phyloP scores from a whole-genome alignment of 352 stramenopile species.

The Globisporangium middletonii region DNA sequence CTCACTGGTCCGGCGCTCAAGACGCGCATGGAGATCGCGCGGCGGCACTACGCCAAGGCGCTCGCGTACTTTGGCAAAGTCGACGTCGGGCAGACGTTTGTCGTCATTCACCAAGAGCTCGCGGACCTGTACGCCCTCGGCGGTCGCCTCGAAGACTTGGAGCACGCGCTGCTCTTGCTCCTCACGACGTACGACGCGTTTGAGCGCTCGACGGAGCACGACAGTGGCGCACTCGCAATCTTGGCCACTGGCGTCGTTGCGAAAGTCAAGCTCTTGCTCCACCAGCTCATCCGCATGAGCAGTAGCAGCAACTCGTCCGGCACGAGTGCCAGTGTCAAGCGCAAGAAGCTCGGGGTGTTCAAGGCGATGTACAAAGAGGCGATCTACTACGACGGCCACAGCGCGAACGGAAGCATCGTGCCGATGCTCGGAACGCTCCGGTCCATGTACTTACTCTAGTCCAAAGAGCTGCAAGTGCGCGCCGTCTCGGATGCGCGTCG shows the following conservation, averaged over 20 bases:
- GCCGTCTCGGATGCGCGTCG: constrained; percentile 6
- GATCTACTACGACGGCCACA: constrained; percentile 62
- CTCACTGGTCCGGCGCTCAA: constrained; percentile 23
- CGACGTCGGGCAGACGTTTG: constrained; percentile 72
- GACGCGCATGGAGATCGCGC: constrained; percentile 73
- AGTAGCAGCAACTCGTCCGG: background rate
- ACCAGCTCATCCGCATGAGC: constrained; percentile 57
- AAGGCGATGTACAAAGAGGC: constrained; percentile 86
- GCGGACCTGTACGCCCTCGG: constrained; percentile 68
- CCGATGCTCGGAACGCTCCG: constrained; percentile 49
- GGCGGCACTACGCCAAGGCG: constrained; percentile 81
- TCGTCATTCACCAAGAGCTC: constrained; percentile 80
- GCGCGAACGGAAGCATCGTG: constrained; percentile 29
- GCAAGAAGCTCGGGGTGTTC: constrained; percentile 59
- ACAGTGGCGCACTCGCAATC: constrained; percentile 23
- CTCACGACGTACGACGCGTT: constrained; percentile 77
- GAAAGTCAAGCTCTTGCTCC: constrained; percentile 52
- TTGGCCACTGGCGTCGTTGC: constrained; percentile 38
- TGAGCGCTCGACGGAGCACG: constrained; percentile 14
- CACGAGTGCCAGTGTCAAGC: constrained; percentile 14
- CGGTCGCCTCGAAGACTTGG: constrained; percentile 59
- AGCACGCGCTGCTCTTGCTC: constrained; percentile 71
- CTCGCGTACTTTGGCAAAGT: constrained; percentile 67
- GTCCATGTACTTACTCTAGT: constrained; percentile 51
- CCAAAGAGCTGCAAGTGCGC: constrained; percentile 25